phyloP scores from a whole-genome alignment of 2,329 filamentous ascomycete genomes.

The Botrytis aclada region DNA sequence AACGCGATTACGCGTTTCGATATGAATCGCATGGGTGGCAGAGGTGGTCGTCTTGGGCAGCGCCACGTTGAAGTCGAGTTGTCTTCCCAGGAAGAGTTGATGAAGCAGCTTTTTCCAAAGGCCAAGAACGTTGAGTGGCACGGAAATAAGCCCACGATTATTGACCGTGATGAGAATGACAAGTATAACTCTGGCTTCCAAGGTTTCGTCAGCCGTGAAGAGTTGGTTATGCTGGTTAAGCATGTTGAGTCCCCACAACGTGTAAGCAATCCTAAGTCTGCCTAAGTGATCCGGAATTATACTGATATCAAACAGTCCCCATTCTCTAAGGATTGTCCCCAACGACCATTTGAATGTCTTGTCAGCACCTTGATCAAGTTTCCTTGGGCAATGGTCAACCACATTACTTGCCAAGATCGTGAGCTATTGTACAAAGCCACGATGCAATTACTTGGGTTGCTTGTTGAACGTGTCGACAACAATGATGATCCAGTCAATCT shows the following conservation, averaged over 20 bases:
- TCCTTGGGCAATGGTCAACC: conserved; percentile 57
- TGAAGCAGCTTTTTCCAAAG: conserved; percentile 60
- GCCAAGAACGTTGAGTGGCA: conserved; percentile 56
- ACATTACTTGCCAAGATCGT: conserved; percentile 58
- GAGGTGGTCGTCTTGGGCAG: conserved; percentile 52
- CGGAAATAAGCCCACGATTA: conserved; percentile 44
- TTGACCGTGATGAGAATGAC: conserved; percentile 39
- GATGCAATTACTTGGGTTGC: conserved; percentile 47
- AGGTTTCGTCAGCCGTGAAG: conserved; percentile 59
- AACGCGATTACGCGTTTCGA: conserved; percentile 51
- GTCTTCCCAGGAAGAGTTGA: conserved; percentile 54
- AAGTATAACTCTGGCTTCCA: conserved; percentile 52
- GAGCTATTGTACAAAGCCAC: conserved; percentile 51
- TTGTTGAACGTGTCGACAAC: conserved; percentile 45
- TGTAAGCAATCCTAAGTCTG: conserved; percentile 45
- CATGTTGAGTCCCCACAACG: conserved; percentile 60
- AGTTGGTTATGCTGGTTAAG: conserved; percentile 62
- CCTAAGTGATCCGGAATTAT: neutral
- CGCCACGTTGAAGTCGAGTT: conserved; percentile 56
- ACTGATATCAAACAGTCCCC: conserved; percentile 47
- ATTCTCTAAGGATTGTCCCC: conserved; percentile 58
- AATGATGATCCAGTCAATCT: conserved; percentile 45
- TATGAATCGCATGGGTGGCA: conserved; percentile 38
- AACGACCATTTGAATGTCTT: conserved; percentile 63
- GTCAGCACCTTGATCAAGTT: conserved; percentile 54